Evolutionary conservation across 805 yeast genomes (phyloP), one percentile per base, ranked within the genome.

Genomic region (Yamadazyma takamatsuzukensis): DNA sequence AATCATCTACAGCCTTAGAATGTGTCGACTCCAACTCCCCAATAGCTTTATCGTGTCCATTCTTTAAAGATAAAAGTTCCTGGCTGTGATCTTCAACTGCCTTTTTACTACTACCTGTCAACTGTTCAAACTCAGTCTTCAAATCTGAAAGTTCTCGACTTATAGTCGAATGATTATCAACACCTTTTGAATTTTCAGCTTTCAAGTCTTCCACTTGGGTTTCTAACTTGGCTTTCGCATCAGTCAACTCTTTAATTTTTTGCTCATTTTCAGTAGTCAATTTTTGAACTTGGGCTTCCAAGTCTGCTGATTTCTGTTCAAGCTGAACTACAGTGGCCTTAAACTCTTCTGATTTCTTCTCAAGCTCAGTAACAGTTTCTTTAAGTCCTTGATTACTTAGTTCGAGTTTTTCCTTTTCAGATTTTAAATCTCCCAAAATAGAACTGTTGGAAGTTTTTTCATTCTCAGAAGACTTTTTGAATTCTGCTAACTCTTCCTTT

Each of bases 51-150:
- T 33, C 26, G 21, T 24, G 30, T 12, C 12, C 21, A 23, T 18
- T 24, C 23, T 26, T 43, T 14, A 21, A 18, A 15, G 12, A n/a
- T 3, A 19, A 5, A 2, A 26, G 18, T 7, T 29, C 14, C 6
- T 27, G 18, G 14, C 26, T 16, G 23, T 40, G 34, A 17, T 22
- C 30, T 21, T 21, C 24, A 14, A 25, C 29, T 8, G 36, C 18
- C 13, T 19, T 27, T 7, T 35, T 11, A 18, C 34, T 31, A 12
- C 26, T 16, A 5, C 28, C 11, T 16, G 32, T 33, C 5, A 34
- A 24, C 4, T 30, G 25, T 15, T 13, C 14, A 15, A 23, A 33
- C 32, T 36, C 33, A 6, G 12, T 11, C 27, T 36, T 30, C 43
- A 33, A 39, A 7, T 15, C 13, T 16, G 33, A 32, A 6, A 36